Base-by-base conservation (phyloP, 2,329 filamentous ascomycete species). In the Penicillium sp. region DNA sequence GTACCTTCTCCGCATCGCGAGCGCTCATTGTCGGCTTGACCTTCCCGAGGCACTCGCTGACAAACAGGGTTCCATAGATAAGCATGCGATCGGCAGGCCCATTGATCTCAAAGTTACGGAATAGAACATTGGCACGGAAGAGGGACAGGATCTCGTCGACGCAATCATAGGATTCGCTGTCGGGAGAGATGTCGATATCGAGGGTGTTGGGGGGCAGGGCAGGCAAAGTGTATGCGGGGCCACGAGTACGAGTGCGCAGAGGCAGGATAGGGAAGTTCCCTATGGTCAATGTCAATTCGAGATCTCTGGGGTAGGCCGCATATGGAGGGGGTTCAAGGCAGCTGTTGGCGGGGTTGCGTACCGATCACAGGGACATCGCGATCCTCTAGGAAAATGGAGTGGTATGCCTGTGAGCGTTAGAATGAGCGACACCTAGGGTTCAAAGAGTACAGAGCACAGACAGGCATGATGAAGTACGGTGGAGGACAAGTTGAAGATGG, bases 31-130 rank as follows among this genome's bases (percentile, higher is more conserved):
- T 77, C 12, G 90, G 87, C 77, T 87, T 90, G 70, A 97, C 91
- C 81, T 94, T 95, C 66, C 81, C 80, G 70, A 99, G 78, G 66
- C 90, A 92, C 74, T 97, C 92, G 75, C 87, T 93, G 67, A 97
- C 83, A 75, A 93, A 97, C 70, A 95, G 82, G 72, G 96, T 99
- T 58, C 93, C 93, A 77, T 99, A 99, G 68, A 97, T 92, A 62
- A 99, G 82, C 68, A 97, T 85, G 38, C 94, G 84, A 76, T 99
- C 94, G 53, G 94, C 93, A 24, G 90, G 89, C 13, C 94, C 94
- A 76, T 96, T 93, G 79, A 97, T 95, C 81, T 97, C 94, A 68
- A 99, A 99, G 82, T 97, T 99, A 68, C 94, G 89, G 82, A 97
- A 99, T 76, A 99, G 93, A 55, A 93, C 96, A 80, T 99, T 97